Base-by-base conservation (phyloP, 2,329 filamentous ascomycete genomes). In the Cladosporium colombiae region DNA sequence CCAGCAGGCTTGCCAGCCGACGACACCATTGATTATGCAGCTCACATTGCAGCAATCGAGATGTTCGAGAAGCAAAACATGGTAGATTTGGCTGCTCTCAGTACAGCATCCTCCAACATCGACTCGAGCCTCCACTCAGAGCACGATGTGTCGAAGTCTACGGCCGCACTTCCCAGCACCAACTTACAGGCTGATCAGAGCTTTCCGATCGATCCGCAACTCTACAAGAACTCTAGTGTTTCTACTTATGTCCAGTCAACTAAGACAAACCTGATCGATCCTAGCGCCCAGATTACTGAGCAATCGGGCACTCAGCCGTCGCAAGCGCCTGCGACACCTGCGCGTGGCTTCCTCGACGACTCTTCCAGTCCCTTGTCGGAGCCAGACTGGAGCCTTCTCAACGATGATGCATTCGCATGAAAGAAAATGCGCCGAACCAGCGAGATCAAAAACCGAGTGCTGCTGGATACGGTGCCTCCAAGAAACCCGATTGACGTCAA, bases 311-410 rank as follows among this genome's bases (percentile, higher is more conserved):
- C 31, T 8, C 27, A 29, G 11, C 18, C 6, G 27, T 29, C 18
- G 18, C 52, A 55, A 33, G 29, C 25, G 5, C 8, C 8, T 18
- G 16, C 18, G 11, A 18, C 27, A 16, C 18, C 27, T 21, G n/a
- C 40, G 10, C 40, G 8, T 21, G 52, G 52, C 52, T 18, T 21
- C 16, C 16, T 29, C 18, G 25, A 55, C 11, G 27, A 31, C 18
- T 55, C 18, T 13, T 25, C 33, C 40, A 46, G 40, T 11, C n/a
- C n/a, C n/a, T 27, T 33, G n/a, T 62, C 59, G 1, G 59, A 62
- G 59, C 59, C 59, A 10, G 59, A 62, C 29, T 62, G 59, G 59
- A 46, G 29, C 44, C 31, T 62, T 1, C 25, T 62, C 21, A 29
- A 50, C 11, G 59, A 62, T n/a, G 46, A 35, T 46, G 56, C 25